These are phyloP conservation scores for Dalechampia spathulata DNA, from an alignment of 441 rosid species.

Conservation along the genomic window DNA sequence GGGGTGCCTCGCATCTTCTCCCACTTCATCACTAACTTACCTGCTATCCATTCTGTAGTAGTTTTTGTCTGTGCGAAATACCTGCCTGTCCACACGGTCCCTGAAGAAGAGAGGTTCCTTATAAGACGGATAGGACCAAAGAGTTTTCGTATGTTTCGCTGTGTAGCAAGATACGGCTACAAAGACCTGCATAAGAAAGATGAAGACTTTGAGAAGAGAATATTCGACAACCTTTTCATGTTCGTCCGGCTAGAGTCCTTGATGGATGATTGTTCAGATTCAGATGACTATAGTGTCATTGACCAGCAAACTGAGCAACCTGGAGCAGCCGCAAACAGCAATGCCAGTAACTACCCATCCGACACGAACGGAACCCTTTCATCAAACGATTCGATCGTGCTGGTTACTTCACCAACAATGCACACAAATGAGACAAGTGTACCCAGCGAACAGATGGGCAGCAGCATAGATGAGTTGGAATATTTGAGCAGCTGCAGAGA, in stretches of 20 bases:
- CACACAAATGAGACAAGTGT: conserved; percentile 25
- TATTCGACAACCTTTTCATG: conserved; percentile 50
- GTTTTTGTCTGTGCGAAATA: conserved; percentile 81
- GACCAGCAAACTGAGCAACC: conserved; percentile 49
- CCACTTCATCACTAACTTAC: conserved; percentile 85
- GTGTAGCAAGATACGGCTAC: conserved; percentile 90
- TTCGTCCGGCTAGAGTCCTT: conserved; percentile 71
- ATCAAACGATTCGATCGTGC: conserved; percentile 49
- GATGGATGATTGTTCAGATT: conserved; percentile 80
- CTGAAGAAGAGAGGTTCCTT: conserved; percentile 81
- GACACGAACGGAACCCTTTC: conserved; percentile 43
- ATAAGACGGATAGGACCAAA: conserved; percentile 85
- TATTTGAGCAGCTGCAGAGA: conserved; percentile 59
- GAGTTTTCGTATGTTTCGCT: conserved; percentile 77
- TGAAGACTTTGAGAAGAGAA: conserved; percentile 70
- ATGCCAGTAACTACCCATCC: too few species aligned
- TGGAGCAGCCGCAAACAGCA: conserved; percentile 29
- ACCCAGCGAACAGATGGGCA: conserved; percentile 28
- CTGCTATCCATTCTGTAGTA: conserved; percentile 82
- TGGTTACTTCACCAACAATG: conserved; percentile 27
- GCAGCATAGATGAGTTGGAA: conserved; percentile 49
- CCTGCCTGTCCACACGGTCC: conserved; percentile 85
- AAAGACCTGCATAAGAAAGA: conserved; percentile 90
- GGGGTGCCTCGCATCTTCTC: conserved; percentile 95
- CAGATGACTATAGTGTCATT: conserved; percentile 51